phyloP scores from a whole-genome alignment of 495 filamentous ascomycete genomes.

The Acidomyces sp. region DNA sequence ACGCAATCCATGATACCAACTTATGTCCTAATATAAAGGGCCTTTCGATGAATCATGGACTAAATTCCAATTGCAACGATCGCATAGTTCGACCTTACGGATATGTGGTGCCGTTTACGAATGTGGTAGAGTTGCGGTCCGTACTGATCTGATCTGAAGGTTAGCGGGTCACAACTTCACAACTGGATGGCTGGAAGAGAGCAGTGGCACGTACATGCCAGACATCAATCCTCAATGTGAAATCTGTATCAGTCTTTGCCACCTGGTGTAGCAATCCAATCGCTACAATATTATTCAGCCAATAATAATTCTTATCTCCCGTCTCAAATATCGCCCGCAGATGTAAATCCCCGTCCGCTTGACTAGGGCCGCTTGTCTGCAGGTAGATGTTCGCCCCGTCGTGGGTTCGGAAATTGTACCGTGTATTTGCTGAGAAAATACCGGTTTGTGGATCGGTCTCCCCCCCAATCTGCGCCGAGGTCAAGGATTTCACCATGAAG shows the following conservation, averaged over 20 bases:
- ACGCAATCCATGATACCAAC: too few species aligned
- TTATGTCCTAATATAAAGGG: too few species aligned
- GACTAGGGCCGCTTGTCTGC: conserved; percentile 13
- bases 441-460: conserved; percentile 14
- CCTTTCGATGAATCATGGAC: too few species aligned
- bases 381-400: conserved; percentile 19
- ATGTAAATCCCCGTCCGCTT: conserved; percentile 14
- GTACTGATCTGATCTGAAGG: conserved; percentile 1
- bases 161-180: not conserved
- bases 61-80: too few species aligned
- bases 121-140: conserved; percentile 9
- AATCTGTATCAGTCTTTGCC: not conserved
- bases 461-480: conserved; percentile 18
- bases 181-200: not conserved
- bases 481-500: conserved; percentile 12
- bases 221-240: conserved; percentile 9
- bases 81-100: too few species aligned
- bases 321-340: conserved; percentile 16
- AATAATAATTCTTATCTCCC: conserved; percentile 18
- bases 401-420: conserved; percentile 16
- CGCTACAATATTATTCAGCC: conserved; percentile 18
- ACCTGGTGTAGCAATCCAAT: conserved; percentile 6
- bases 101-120: conserved; percentile 15
- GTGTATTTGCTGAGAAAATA: conserved; percentile 13
- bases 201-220: conserved; percentile 12